Evolutionary conservation across 495 filamentous ascomycete genomes (phyloP).

Genomic region (Penicillium argentinense): DNA sequence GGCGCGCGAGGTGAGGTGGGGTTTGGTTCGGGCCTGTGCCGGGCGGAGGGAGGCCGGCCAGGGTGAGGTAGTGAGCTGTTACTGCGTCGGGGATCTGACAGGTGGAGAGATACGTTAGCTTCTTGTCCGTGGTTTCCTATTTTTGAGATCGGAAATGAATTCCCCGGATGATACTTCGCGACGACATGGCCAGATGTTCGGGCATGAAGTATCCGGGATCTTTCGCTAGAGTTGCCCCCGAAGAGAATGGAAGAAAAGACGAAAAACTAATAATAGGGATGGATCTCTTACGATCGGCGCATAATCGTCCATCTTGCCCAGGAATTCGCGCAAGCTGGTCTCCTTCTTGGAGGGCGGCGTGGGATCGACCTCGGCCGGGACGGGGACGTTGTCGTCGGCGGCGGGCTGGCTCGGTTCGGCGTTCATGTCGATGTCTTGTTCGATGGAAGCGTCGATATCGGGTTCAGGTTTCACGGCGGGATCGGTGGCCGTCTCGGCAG

Average conservation of each 20-base stretch:
- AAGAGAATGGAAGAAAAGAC: not conserved
- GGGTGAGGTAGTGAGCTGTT: conserved; percentile 95
- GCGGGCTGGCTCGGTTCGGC: conserved; percentile 19
- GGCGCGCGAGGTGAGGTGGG: conserved; percentile 82
- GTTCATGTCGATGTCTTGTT: conserved; percentile 48
- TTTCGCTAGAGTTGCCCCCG: too few relatives aligned
- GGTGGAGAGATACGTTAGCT: conserved; percentile 16
- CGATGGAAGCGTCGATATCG: conserved; percentile 38
- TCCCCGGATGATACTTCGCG: too few relatives aligned
- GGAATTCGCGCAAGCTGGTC: conserved; percentile 83
- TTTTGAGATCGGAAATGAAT: not conserved
- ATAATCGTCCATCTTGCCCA: conserved; percentile 97
- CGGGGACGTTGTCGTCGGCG: conserved; percentile 12
- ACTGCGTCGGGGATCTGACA: conserved; percentile 93
- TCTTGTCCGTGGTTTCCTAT: not conserved
- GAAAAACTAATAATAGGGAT: not conserved
- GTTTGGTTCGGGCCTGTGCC: conserved; percentile 78
- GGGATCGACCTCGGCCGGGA: conserved; percentile 26
- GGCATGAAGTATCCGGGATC: not conserved
- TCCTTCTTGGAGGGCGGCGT: conserved; percentile 80
- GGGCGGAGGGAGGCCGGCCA: conserved; percentile 87
- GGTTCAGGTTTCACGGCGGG: conserved; percentile 32
- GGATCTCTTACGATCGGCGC: conserved; percentile 80
- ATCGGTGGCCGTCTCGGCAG: conserved; percentile 9
- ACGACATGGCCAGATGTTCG: too few relatives aligned